A percentile compares a stretch with the other conserved stretches of the same genome.
These are phyloP conservation scores for Aspergillus leporis DNA, from an alignment of 495 filamentous ascomycete genomes.

Conservation along the genomic window DNA sequence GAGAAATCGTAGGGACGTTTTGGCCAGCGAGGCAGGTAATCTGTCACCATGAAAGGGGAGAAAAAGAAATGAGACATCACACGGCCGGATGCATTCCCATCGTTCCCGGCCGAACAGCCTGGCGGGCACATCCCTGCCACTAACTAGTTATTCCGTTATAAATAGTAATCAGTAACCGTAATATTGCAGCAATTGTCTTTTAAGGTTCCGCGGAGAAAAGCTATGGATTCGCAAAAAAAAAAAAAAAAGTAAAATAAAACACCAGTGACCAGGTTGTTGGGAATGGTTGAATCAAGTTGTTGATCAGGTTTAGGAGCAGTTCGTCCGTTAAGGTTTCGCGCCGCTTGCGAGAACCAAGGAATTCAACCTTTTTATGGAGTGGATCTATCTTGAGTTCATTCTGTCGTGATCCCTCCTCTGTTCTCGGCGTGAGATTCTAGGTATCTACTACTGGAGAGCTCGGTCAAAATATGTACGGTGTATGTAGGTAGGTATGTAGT, in stretches of 20 bases:
- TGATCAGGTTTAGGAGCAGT: not conserved
- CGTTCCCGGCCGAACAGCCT: not conserved
- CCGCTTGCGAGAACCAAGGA: not conserved
- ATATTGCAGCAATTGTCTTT: not conserved
- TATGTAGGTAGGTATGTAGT: too few relatives aligned
- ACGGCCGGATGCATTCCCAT: slow-evolving; percentile 1
- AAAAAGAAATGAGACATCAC: slow-evolving; percentile 8
- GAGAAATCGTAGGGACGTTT: not conserved
- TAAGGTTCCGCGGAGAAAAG: not conserved
- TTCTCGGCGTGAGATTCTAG: too few relatives aligned
- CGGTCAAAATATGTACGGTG: too few relatives aligned
- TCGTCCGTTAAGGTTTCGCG: not conserved
- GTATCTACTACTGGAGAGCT: too few relatives aligned
- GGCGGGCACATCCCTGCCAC: not conserved
- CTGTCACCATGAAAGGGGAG: slow-evolving; percentile 6
- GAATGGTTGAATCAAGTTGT: not conserved
- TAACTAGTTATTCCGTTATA: not conserved
- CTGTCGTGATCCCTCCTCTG: not conserved
- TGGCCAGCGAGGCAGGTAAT: not conserved
- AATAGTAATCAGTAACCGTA: slow-evolving; percentile 3
- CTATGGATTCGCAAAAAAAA: not conserved
- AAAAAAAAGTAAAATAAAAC: not conserved
- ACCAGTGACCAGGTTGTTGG: not conserved
- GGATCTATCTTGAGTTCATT: not conserved
- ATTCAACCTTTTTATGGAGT: not conserved